Evolutionary conservation across 1,139 yeast species (phyloP), one percentile per base, ranked within the genome.

Genomic region (Hansenula sp.): DNA sequence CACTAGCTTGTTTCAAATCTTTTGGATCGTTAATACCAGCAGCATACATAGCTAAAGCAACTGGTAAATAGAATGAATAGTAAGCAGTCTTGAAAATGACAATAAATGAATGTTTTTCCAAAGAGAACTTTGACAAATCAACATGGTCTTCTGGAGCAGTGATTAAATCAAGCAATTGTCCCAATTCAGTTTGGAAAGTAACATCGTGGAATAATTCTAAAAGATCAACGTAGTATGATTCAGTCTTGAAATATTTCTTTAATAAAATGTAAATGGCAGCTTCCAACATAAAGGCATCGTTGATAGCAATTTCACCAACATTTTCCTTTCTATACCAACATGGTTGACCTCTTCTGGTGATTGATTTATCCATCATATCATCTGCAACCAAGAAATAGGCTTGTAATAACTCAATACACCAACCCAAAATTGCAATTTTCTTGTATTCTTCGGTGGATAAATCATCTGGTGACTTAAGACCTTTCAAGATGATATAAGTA

Each of bases 381-480:
- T 94, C 99, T 29, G 97, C 95, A 40, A 94, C 97, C 55, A 94
- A 75, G 71, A 94, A 94, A 65, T 88, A 92, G 3, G 97, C 98
- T 68, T 94, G 99, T 55, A 92, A 74, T 54, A 92, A 74, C 68
- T 94, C 99, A 55, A 94, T 81, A 53, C 90, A 76, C 98, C 98
- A 94, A 18, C 99, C 99, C 53, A 94, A 75, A 41, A 90, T 69
- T 12, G 97, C 95, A 35, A 88, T 88, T 58, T 81, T 82, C 63
- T 78, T 79, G 71, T 89, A 92, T 57, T 88, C 92, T 32, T 69
- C 83, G 25, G 64, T 73, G 16, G 71, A 55, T 46, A 92, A 73
- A 42, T 81, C 87, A n/a, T 72, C 76, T 39, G 69, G 60, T 2
- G 75, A 65, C 51, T 77, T 73, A 52, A 77, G 75, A 27, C 74